These are phyloP conservation scores for Mycena sanguinolenta DNA, from an alignment of 768 basidiomycete species.

Conservation along the genomic window DNA sequence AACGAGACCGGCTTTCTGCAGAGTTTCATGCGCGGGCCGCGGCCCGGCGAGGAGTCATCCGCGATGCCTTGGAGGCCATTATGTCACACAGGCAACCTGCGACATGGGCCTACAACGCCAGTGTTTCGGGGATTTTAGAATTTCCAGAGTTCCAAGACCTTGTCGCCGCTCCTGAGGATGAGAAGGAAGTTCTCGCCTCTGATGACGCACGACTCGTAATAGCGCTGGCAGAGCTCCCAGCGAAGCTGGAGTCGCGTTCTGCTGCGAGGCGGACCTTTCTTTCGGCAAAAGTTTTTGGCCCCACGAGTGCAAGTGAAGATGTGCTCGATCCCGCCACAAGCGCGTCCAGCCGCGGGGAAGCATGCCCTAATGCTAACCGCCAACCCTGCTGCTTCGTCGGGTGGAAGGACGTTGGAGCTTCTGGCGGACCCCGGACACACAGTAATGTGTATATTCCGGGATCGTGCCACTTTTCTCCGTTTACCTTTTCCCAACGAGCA, in stretches of 20 bases:
- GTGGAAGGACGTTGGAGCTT: neutral
- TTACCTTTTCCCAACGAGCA: neutral
- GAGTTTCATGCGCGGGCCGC: too few relatives aligned
- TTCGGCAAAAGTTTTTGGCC: neutral
- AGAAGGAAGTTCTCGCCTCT: neutral
- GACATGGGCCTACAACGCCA: neutral
- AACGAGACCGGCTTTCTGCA: neutral
- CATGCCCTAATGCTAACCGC: neutral
- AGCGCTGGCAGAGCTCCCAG: neutral
- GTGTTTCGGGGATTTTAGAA: neutral
- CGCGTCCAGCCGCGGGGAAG: neutral
- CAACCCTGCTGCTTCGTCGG: neutral
- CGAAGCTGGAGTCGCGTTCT: neutral
- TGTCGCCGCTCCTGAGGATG: too few relatives aligned
- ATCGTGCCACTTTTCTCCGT: too few relatives aligned
- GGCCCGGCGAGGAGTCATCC: neutral
- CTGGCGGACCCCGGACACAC: neutral
- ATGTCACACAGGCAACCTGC: neutral
- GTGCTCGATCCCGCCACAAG: neutral
- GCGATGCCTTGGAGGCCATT: neutral
- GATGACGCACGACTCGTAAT: neutral
- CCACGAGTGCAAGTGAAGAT: neutral
- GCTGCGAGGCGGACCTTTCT: neutral
- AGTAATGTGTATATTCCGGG: too few relatives aligned
- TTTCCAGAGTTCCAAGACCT: neutral